These are phyloP conservation scores for Aspergillus hiratsukae DNA, from an alignment of 2,329 filamentous ascomycete species.

Conservation along the genomic window DNA sequence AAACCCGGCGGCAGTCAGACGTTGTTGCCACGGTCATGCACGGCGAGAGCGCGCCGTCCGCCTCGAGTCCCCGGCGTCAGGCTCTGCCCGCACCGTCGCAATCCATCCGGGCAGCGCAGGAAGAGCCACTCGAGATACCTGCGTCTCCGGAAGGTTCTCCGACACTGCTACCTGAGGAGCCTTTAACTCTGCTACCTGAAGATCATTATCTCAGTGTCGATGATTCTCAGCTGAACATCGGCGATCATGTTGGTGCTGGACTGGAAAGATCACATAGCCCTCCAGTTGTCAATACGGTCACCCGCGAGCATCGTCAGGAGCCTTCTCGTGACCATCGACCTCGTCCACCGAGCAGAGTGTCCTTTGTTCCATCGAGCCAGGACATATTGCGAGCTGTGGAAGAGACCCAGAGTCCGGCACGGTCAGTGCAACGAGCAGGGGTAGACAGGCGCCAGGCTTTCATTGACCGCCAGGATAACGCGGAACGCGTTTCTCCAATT, in stretches of 20 bases:
- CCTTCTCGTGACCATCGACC: neutral
- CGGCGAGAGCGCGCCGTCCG: neutral
- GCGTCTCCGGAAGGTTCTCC: slow-evolving; percentile 9
- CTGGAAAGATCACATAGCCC: slow-evolving; percentile 16
- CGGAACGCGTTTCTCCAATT: slow-evolving; percentile 33
- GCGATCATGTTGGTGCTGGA: slow-evolving; percentile 6
- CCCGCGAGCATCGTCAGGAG: neutral
- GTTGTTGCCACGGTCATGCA: neutral
- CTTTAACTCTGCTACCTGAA: slow-evolving; percentile 7
- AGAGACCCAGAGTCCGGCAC: neutral
- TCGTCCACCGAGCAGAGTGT: neutral
- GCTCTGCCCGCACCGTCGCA: slow-evolving; percentile 5
- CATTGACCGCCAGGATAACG: slow-evolving; percentile 34
- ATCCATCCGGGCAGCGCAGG: neutral
- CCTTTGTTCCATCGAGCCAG: neutral
- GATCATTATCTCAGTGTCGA: slow-evolving; percentile 8
- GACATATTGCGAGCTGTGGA: slow-evolving; percentile 9
- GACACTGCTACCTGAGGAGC: slow-evolving; percentile 10
- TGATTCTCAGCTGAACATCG: slow-evolving; percentile 12
- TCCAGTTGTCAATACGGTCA: neutral
- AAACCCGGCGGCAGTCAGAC: slow-evolving; percentile 11
- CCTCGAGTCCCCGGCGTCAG: neutral
- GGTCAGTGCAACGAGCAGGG: neutral
- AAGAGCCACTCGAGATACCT: slow-evolving; percentile 4
- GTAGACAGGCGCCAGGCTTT: slow-evolving; percentile 19